These are phyloP conservation scores for Suillus sp. DNA, from an alignment of 768 basidiomycete species.

Conservation along the genomic window DNA sequence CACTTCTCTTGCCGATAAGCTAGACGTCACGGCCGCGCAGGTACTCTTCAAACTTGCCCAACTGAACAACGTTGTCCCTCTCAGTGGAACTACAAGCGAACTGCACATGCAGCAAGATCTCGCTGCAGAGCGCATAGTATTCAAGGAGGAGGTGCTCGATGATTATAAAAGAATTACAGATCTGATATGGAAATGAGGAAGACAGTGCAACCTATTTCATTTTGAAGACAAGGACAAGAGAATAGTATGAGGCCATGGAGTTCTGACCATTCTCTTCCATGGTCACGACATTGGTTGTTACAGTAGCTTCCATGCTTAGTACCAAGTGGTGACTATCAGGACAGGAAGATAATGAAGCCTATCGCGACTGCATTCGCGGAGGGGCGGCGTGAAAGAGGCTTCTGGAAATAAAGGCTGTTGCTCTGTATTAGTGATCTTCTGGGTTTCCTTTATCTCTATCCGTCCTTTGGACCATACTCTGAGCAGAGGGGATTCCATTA, in stretches of 20 bases:
- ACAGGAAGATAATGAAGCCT: neutral
- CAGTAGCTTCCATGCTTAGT: neutral
- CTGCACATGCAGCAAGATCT: slow-evolving; percentile 71
- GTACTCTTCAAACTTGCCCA: slow-evolving; percentile 71
- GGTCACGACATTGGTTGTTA: neutral
- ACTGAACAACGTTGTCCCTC: slow-evolving; percentile 62
- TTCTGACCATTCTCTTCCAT: neutral
- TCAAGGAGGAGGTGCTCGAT: slow-evolving; percentile 32
- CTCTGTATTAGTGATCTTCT: neutral
- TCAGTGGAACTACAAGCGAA: slow-evolving; percentile 74
- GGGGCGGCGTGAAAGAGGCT: neutral
- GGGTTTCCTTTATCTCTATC: neutral
- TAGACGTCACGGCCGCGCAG: slow-evolving; percentile 63
- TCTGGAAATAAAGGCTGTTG: neutral
- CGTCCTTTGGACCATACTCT: neutral
- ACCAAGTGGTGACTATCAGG: neutral
- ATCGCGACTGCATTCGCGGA: neutral
- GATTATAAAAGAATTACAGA: slow-evolving; percentile 27
- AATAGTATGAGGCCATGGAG: no score
- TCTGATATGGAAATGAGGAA: slow-evolving; percentile 33
- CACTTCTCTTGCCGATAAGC: slow-evolving; percentile 43
- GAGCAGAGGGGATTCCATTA: neutral
- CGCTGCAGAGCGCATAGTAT: slow-evolving; percentile 40
- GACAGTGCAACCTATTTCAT: neutral
- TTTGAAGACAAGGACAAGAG: neutral